These are phyloP conservation scores for Syncephalis fuscata DNA, from an alignment of 371 early-diverging fungal species.

Conservation along the genomic window DNA sequence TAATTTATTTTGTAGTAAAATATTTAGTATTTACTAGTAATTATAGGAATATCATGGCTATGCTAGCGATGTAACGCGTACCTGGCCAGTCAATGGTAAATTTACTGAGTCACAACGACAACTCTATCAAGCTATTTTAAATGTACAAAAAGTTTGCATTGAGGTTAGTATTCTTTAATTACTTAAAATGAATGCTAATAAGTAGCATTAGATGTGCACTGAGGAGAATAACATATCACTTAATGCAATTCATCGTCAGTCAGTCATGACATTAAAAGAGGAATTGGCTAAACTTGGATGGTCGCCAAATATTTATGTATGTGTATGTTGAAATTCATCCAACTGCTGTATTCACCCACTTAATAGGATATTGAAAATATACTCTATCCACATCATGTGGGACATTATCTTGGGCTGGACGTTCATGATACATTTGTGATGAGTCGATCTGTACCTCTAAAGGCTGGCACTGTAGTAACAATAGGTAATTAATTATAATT, in stretches of 20 bases:
- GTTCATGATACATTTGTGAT: constrained; percentile 80
- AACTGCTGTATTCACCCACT: too few species aligned
- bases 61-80: constrained; percentile 84
- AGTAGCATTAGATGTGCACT: constrained; percentile 35
- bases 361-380: constrained; percentile 39
- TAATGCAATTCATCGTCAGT: constrained; percentile 63
- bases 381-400: constrained; percentile 88
- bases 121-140: constrained; percentile 72
- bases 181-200: too few species aligned
- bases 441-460: constrained; percentile 45
- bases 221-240: constrained; percentile 47
- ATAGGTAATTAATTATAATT: constrained; percentile 27
- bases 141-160: constrained; percentile 73
- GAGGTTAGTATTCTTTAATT: constrained; percentile 22
- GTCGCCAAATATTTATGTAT: constrained; percentile 26
- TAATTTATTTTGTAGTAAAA: constrained; percentile 7
- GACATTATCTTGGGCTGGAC: constrained; percentile 89
- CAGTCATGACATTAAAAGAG: constrained; percentile 36
- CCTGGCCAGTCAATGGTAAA: constrained; percentile 85
- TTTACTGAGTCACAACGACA: constrained; percentile 65
- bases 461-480: constrained; percentile 78
- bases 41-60: constrained; percentile 64
- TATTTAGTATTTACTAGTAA: not conserved
- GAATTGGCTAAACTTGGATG: constrained; percentile 53
- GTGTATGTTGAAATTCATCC: too few species aligned